Conservation (phyloP, 2,329 filamentous ascomycete species). For the Fusarium udum region DNA sequence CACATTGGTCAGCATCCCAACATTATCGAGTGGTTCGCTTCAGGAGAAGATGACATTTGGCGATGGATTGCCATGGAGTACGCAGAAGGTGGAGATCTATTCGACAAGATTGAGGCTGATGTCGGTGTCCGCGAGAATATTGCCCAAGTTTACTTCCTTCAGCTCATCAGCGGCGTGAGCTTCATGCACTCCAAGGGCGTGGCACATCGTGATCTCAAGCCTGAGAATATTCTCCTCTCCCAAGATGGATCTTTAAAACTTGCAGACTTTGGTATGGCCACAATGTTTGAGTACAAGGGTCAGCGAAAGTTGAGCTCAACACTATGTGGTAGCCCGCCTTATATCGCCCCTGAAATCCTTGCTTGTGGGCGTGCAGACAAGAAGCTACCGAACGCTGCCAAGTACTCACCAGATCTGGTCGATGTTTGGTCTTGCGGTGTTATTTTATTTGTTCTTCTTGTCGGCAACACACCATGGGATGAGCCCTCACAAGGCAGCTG, state of each 20-base stretch:
- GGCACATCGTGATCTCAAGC: conserved; percentile 90
- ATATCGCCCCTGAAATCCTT: conserved; percentile 94
- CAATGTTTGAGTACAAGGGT: conserved; percentile 90
- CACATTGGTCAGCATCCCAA: conserved; percentile 91
- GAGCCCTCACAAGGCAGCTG: conserved; percentile 86
- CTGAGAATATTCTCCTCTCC: conserved; percentile 93
- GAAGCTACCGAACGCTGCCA: conserved; percentile 58
- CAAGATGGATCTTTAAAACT: conserved; percentile 88
- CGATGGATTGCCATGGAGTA: conserved; percentile 99
- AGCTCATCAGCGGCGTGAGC: conserved; percentile 87
- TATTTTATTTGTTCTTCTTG: conserved; percentile 93
- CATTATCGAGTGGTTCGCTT: conserved; percentile 91
- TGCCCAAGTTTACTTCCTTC: conserved; percentile 94
- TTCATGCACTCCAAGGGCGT: conserved; percentile 98
- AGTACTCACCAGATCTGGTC: conserved; percentile 81
- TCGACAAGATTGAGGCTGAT: conserved; percentile 99
- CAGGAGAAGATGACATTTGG: conserved; percentile 87
- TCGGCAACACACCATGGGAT: conserved; percentile 98
- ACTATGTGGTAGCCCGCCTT: conserved; percentile 94
- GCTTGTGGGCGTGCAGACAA: conserved; percentile 60
- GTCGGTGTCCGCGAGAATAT: conserved; percentile 94
- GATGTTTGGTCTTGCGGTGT: conserved; percentile 99
- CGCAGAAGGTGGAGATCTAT: conserved; percentile 93
- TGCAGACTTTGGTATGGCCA: conserved; percentile 95
- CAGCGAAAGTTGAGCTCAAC: conserved; percentile 83